Evolutionary conservation across 306 rosid species (phyloP).

Genomic region (Heteromeles arbutifolia): DNA sequence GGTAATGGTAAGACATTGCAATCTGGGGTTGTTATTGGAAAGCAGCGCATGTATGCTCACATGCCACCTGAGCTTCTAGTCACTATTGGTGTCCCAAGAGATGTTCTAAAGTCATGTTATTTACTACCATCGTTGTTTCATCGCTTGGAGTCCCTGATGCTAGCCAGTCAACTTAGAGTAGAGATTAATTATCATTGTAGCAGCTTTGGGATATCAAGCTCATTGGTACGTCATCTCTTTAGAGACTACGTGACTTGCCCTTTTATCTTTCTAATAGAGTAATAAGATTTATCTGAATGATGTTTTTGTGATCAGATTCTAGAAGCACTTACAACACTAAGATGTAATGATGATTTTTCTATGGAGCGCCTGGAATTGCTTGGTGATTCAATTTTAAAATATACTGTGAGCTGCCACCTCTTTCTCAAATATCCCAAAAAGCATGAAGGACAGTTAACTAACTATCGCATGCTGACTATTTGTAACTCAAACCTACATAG

Average conservation of each 20-base stretch:
- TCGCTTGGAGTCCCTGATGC: slow-evolving; percentile 75
- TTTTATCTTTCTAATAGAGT: slow-evolving; percentile 2
- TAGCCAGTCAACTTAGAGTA: slow-evolving; percentile 83
- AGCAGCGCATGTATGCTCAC: slow-evolving; percentile 55
- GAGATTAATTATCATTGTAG: slow-evolving; percentile 44
- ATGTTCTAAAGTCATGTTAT: slow-evolving; percentile 61
- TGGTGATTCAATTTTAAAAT: slow-evolving; percentile 90
- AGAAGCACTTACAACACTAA: slow-evolving; percentile 80
- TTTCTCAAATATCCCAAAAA: slow-evolving; percentile 67
- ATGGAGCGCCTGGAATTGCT: slow-evolving; percentile 97
- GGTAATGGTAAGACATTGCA: slow-evolving; percentile 7
- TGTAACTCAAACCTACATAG: slow-evolving; percentile 73
- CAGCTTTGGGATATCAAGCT: slow-evolving; percentile 48
- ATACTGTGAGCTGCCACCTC: slow-evolving; percentile 71
- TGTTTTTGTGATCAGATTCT: slow-evolving; percentile 47
- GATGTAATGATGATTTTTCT: slow-evolving; percentile 70
- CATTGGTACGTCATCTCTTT: slow-evolving; percentile 47
- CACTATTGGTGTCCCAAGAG: slow-evolving; percentile 48
- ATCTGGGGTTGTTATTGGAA: slow-evolving; percentile 10
- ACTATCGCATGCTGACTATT: slow-evolving; percentile 40
- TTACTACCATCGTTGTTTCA: slow-evolving; percentile 80
- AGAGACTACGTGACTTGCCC: not conserved
- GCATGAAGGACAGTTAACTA: slow-evolving; percentile 75
- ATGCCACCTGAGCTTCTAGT: slow-evolving; percentile 88
- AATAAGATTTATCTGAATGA: slow-evolving; percentile 6